Conservation (phyloP, 129 eudicot species). For the Chrysanthemum lavandulifolium region DNA sequence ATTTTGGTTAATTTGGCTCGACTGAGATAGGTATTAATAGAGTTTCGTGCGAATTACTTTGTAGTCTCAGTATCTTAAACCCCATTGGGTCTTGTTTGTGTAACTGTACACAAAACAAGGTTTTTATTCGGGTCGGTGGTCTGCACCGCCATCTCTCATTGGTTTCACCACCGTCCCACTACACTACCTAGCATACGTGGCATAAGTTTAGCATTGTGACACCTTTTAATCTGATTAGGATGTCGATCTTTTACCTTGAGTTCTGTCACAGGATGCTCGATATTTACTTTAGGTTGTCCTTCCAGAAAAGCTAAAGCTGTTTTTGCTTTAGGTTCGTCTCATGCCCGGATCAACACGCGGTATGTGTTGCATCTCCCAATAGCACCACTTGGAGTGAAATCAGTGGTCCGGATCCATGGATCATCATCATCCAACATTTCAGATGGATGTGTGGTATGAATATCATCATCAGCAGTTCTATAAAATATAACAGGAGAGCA, state of each 20-base stretch:
- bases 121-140: too few relatives aligned
- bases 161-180: too few relatives aligned
- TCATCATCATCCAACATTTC: slow-evolving; percentile 80
- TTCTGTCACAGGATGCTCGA: background rate
- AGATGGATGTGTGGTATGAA: slow-evolving; percentile 44
- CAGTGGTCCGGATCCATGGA: slow-evolving; percentile 77
- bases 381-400: slow-evolving; percentile 65
- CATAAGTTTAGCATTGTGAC: too few relatives aligned
- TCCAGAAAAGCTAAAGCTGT: slow-evolving; percentile 44
- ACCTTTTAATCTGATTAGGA: too few relatives aligned
- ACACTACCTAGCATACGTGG: too few relatives aligned
- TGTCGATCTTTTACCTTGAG: slow-evolving; percentile 23
- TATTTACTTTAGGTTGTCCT: slow-evolving; percentile 31
- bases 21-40: too few relatives aligned
- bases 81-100: too few relatives aligned
- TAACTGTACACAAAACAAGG: too few relatives aligned
- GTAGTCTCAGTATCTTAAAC: too few relatives aligned
- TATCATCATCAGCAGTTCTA: slow-evolving; percentile 76
- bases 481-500: slow-evolving; percentile 55
- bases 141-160: too few relatives aligned
- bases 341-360: slow-evolving; percentile 42
- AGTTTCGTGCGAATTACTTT: too few relatives aligned
- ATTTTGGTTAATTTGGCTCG: too few relatives aligned
- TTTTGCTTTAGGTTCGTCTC: slow-evolving; percentile 35
- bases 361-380: slow-evolving; percentile 67